A percentile compares a stretch with the other conserved stretches of the same genome.
Evolutionary conservation across 805 yeast species (phyloP).

Genomic region (Saturnispora bothae): DNA sequence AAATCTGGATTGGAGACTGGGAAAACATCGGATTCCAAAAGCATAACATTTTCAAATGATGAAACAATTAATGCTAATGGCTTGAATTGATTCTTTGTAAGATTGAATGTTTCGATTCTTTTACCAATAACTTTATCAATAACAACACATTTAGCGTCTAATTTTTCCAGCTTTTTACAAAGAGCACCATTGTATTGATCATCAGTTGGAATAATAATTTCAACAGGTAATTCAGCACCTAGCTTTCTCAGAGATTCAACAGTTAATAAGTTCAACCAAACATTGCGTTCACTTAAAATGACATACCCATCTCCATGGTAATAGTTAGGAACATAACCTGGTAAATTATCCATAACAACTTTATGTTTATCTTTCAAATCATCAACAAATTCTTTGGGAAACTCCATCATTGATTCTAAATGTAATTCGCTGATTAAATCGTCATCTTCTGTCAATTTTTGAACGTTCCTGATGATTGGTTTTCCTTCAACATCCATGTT

Average conservation of each 20-base stretch:
- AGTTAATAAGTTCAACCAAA: slow-evolving; percentile 31
- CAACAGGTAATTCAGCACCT: slow-evolving; percentile 31
- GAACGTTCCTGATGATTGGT: slow-evolving; percentile 14
- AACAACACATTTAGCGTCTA: slow-evolving; percentile 34
- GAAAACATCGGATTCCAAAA: slow-evolving; percentile 37
- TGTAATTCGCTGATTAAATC: slow-evolving; percentile 11
- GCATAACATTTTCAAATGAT: slow-evolving; percentile 36
- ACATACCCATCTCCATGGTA: slow-evolving; percentile 26
- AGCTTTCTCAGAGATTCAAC: slow-evolving; percentile 32
- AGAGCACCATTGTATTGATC: slow-evolving; percentile 11
- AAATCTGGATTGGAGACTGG: slow-evolving; percentile 39
- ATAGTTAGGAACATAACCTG: slow-evolving; percentile 24
- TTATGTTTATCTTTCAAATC: slow-evolving; percentile 39
- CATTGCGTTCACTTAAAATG: slow-evolving; percentile 34
- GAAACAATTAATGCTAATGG: slow-evolving; percentile 38
- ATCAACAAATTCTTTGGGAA: slow-evolving; percentile 30
- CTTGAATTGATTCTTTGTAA: slow-evolving; percentile 30
- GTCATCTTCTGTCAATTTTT: slow-evolving; percentile 2
- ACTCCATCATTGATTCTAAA: slow-evolving; percentile 10
- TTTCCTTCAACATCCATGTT: slow-evolving; percentile 16
- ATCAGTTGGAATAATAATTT: slow-evolving; percentile 14
- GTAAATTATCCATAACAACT: slow-evolving; percentile 35
- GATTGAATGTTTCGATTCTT: slow-evolving; percentile 15
- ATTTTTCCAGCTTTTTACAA: slow-evolving; percentile 31
- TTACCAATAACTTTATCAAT: slow-evolving; percentile 29